These are phyloP conservation scores for Candolleomyces aberdarensis DNA, from an alignment of 768 basidiomycete genomes.

Conservation along the genomic window DNA sequence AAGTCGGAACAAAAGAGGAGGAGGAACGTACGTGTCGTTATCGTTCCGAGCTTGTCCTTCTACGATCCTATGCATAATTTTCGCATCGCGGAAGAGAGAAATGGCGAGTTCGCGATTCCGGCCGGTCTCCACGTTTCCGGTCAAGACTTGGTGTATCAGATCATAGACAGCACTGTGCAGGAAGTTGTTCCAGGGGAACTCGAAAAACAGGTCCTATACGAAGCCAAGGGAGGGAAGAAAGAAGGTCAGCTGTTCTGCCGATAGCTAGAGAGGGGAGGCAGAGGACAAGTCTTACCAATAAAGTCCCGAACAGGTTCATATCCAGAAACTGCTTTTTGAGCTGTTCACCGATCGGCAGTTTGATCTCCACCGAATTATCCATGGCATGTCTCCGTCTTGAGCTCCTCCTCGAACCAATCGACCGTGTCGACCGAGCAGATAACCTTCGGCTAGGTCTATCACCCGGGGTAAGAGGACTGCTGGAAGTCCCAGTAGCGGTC, in stretches of 20 bases:
- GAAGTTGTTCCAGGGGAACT: conserved; percentile 97
- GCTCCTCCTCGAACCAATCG: conserved; percentile 45
- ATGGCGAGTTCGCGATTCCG: conserved; percentile 82
- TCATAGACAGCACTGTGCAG: conserved; percentile 96
- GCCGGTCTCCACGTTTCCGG: conserved; percentile 79
- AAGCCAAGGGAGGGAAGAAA: not conserved
- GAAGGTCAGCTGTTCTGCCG: not conserved
- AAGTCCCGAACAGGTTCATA: conserved; percentile 64
- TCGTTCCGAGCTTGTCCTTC: conserved; percentile 84
- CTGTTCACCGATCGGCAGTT: conserved; percentile 66
- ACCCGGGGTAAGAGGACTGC: conserved; percentile 7
- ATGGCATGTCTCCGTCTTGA: conserved; percentile 44
- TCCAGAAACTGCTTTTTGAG: conserved; percentile 80
- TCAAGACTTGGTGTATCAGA: conserved; percentile 91
- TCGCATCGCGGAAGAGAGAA: conserved; percentile 83
- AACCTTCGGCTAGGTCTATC: conserved; percentile 11
- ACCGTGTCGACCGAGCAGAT: not conserved
- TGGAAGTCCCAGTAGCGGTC: not conserved
- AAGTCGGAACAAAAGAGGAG: conserved; percentile 2
- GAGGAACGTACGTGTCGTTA: conserved; percentile 53
- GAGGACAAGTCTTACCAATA: conserved; percentile 57
- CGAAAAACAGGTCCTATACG: conserved; percentile 87
- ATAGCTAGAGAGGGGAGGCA: conserved; percentile 5
- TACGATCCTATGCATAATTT: conserved; percentile 80
- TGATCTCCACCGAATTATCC: conserved; percentile 30